phyloP scores from a whole-genome alignment of 176 grass and related monocot species.

The Calamus simplicifolius region DNA sequence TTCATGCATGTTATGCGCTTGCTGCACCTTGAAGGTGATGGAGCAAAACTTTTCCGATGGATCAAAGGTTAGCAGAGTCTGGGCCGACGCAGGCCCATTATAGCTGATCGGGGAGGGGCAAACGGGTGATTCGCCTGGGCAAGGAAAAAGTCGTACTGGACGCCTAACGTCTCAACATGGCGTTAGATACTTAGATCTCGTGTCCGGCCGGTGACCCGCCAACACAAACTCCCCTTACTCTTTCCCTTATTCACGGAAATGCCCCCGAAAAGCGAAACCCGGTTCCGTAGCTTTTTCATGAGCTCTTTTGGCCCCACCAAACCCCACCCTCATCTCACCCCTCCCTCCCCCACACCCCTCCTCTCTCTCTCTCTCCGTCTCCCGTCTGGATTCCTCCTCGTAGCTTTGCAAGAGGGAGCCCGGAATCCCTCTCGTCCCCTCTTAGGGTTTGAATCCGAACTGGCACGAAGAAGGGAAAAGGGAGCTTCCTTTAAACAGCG shows the following conservation, averaged over 20 bases:
- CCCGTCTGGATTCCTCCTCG: neutral
- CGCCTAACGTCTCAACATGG: neutral
- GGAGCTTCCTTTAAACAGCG: no score
- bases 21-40: no score
- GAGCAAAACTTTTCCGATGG: no score
- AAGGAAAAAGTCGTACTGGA: neutral
- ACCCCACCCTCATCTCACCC: constrained; percentile 31
- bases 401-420: neutral
- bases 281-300: constrained; percentile 16
- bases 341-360: neutral
- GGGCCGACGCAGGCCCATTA: no score
- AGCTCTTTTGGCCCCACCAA: constrained; percentile 23
- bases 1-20: no score
- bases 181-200: neutral
- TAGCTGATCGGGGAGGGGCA: neutral
- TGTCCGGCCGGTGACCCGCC: neutral
- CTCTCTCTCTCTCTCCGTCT: neutral
- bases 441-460: no score
- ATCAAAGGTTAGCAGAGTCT: no score
- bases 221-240: constrained; percentile 14
- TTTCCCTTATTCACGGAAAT: constrained; percentile 12
- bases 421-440: no score
- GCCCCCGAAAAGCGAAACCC: constrained; percentile 64
- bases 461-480: no score
- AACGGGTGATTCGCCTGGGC: neutral